phyloP scores from a whole-genome alignment of 306 rosid species.

The Cicer chorassanicum region DNA sequence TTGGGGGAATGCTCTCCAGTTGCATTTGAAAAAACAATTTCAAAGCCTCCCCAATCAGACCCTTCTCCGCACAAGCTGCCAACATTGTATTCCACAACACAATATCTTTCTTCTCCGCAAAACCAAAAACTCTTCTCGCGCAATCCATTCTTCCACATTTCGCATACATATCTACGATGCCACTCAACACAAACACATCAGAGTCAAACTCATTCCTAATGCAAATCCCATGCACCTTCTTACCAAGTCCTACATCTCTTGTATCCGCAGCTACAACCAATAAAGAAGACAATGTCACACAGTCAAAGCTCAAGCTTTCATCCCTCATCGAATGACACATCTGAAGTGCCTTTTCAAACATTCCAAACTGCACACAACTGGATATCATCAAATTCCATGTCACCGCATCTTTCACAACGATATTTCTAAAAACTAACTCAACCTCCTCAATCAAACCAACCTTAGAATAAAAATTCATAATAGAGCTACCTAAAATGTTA shows the following conservation, averaged over 20 bases:
- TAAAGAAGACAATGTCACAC: slow-evolving; percentile 72
- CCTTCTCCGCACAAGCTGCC: slow-evolving; percentile 75
- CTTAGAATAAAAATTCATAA: slow-evolving; percentile 76
- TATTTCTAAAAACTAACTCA: slow-evolving; percentile 58
- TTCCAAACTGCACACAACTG: slow-evolving; percentile 63
- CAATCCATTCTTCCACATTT: slow-evolving; percentile 64
- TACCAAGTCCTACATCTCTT: slow-evolving; percentile 59
- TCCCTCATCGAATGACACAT: slow-evolving; percentile 60
- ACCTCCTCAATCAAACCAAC: slow-evolving; percentile 76
- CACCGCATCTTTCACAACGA: slow-evolving; percentile 66
- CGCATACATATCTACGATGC: slow-evolving; percentile 73
- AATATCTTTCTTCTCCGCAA: slow-evolving; percentile 55
- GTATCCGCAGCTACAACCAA: slow-evolving; percentile 67
- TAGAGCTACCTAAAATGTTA: slow-evolving; percentile 72
- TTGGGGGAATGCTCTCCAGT: slow-evolving; percentile 68
- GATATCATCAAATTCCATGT: slow-evolving; percentile 83
- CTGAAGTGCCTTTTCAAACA: slow-evolving; percentile 61
- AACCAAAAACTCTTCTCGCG: slow-evolving; percentile 64
- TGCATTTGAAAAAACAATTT: slow-evolving; percentile 82
- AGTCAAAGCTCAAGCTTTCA: slow-evolving; percentile 69
- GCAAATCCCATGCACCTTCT: slow-evolving; percentile 72
- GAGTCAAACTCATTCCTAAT: slow-evolving; percentile 64
- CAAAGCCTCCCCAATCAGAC: slow-evolving; percentile 77
- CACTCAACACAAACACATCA: slow-evolving; percentile 65
- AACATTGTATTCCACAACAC: slow-evolving; percentile 82